These are phyloP conservation scores for Cydonia oblonga DNA, from an alignment of 331 rosid species.

Conservation along the genomic window DNA sequence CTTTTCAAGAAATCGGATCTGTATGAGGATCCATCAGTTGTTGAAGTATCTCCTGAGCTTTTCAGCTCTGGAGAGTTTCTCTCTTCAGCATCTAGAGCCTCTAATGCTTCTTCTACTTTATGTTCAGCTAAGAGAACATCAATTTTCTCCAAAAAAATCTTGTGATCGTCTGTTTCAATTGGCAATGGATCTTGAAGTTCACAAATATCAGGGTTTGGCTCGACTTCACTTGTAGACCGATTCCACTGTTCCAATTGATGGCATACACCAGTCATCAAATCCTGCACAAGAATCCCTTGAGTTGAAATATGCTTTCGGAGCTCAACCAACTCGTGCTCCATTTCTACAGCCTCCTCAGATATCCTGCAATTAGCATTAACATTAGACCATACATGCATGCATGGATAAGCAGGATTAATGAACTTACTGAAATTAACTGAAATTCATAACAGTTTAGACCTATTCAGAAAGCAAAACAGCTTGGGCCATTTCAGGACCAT, in stretches of 20 bases:
- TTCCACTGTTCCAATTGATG: conserved; percentile 76
- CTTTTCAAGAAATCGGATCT: conserved; percentile 51
- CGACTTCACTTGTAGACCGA: conserved; percentile 34
- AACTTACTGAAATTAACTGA: neutral
- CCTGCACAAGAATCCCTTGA: conserved; percentile 87
- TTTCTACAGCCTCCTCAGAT: conserved; percentile 93
- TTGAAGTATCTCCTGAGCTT: conserved; percentile 38
- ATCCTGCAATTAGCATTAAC: conserved; percentile 41
- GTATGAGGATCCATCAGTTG: conserved; percentile 42
- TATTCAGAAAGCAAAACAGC: neutral
- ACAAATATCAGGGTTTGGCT: conserved; percentile 26
- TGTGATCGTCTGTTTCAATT: conserved; percentile 31
- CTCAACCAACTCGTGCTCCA: conserved; percentile 83
- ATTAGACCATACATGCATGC: conserved; percentile 2
- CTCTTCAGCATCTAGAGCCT: conserved; percentile 86
- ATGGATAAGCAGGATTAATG: neutral
- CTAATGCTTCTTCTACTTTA: conserved; percentile 78
- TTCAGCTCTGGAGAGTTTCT: conserved; percentile 51
- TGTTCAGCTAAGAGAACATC: conserved; percentile 83
- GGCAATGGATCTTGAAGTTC: conserved; percentile 50
- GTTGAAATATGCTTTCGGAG: conserved; percentile 75
- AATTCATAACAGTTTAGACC: neutral
- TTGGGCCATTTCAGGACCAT: neutral
- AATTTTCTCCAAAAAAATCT: conserved; percentile 51
- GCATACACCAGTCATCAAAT: conserved; percentile 93